Conservation (phyloP, 164 flowering plant genomes). For the Nymphaea colorata region DNA sequence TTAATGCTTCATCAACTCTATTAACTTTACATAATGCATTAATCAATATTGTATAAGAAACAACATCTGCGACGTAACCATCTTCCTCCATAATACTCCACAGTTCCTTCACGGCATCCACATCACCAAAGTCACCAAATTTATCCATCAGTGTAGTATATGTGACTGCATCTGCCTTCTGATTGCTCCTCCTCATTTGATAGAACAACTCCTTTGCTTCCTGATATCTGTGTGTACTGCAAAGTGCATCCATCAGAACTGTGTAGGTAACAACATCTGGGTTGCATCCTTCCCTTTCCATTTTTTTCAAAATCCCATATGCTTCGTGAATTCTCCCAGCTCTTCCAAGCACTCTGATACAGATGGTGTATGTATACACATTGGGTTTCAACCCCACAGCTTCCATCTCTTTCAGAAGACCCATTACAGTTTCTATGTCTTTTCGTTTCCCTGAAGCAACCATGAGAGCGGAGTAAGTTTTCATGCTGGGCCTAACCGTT, state of each 20-base stretch:
- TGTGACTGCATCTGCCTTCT: constrained; percentile 79
- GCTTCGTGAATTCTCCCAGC: constrained; percentile 78
- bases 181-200: constrained; percentile 56
- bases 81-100: constrained; percentile 78
- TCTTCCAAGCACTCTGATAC: constrained; percentile 75
- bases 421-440: constrained; percentile 58
- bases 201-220: constrained; percentile 53
- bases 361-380: constrained; percentile 78
- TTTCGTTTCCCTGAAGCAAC: constrained; percentile 75
- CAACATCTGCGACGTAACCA: constrained; percentile 78
- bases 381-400: constrained; percentile 74
- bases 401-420: constrained; percentile 69
- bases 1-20: constrained; percentile 63
- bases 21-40: constrained; percentile 70
- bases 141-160: constrained; percentile 73
- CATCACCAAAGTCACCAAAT: constrained; percentile 54
- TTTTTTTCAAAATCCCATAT: constrained; percentile 42
- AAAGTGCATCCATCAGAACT: constrained; percentile 76
- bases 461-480: constrained; percentile 93
- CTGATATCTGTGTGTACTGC: constrained; percentile 53
- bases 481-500: constrained; percentile 68
- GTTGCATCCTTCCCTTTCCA: constrained; percentile 77
- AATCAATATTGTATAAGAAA: constrained; percentile 58
- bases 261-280: constrained; percentile 92
- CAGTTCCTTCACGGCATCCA: constrained; percentile 45